Conservation (phyloP, 2,329 filamentous ascomycete species). For the Colletotrichum chrysophilum region DNA sequence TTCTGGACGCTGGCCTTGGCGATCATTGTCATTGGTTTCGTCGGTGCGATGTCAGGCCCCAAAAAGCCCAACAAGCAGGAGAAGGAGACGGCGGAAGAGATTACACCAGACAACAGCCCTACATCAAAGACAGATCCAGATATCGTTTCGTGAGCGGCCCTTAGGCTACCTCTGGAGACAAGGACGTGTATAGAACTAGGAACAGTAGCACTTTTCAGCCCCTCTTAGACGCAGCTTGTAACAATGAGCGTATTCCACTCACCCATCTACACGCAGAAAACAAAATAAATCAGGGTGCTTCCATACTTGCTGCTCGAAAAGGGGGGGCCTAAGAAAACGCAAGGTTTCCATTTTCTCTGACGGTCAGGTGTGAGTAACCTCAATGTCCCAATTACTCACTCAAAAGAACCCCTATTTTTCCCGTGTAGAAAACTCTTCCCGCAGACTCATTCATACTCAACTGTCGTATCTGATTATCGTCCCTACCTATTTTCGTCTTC, state of each 20-base stretch:
- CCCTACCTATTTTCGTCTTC: accelerated
- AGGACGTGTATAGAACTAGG: accelerated
- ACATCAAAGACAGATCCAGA: background rate
- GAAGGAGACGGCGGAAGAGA: accelerated
- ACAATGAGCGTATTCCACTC: too few species aligned
- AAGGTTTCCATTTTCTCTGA: background rate
- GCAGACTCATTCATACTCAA: too few species aligned
- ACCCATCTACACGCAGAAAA: too few species aligned
- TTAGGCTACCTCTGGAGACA: background rate
- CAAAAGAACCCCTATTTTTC: too few species aligned
- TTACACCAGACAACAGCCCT: accelerated
- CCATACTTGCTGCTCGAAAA: too few species aligned
- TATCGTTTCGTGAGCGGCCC: accelerated
- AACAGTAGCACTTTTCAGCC: too few species aligned
- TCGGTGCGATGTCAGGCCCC: background rate
- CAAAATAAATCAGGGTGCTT: too few species aligned
- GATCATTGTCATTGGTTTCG: background rate
- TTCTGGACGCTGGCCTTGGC: background rate
- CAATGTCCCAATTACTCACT: background rate
- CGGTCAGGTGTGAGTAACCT: accelerated
- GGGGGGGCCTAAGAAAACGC: too few species aligned
- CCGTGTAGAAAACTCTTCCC: too few species aligned
- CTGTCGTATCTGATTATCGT: background rate
- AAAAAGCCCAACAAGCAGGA: background rate
- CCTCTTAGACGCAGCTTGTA: too few species aligned